Evolutionary conservation across 305 asterid genomes (phyloP).

Genomic region (Coffea humblotiana): DNA sequence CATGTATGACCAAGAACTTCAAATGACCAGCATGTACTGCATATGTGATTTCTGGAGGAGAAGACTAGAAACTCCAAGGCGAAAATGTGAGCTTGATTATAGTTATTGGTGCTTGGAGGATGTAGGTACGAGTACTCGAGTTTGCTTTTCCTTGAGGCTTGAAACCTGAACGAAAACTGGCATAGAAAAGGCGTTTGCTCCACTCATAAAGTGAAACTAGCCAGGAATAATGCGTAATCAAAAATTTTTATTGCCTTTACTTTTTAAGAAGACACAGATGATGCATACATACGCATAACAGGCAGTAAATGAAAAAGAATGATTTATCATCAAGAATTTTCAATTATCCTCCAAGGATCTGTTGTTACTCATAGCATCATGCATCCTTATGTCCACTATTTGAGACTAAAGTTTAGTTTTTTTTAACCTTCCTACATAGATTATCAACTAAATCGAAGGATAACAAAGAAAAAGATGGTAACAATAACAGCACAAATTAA

Average conservation of each 20-base stretch:
- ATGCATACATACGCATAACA: neutral
- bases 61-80: constrained; percentile 23
- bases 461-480: neutral
- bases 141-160: constrained; percentile 68
- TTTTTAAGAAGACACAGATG: neutral
- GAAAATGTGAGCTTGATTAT: constrained; percentile 8
- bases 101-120: constrained; percentile 14
- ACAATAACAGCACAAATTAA: neutral
- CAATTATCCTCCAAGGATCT: neutral
- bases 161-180: constrained; percentile 36
- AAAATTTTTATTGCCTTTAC: constrained; percentile 6
- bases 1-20: neutral
- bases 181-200: constrained; percentile 33
- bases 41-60: neutral
- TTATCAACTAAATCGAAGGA: no score
- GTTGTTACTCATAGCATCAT: neutral
- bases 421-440: neutral
- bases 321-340: neutral
- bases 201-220: constrained; percentile 42
- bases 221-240: constrained; percentile 22
- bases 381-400: neutral
- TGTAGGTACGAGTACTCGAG: constrained; percentile 52
- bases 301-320: neutral
- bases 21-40: neutral
- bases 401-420: neutral